phyloP scores from a whole-genome alignment of 2,329 filamentous ascomycete genomes.

The Sarocladium brachiariae region DNA sequence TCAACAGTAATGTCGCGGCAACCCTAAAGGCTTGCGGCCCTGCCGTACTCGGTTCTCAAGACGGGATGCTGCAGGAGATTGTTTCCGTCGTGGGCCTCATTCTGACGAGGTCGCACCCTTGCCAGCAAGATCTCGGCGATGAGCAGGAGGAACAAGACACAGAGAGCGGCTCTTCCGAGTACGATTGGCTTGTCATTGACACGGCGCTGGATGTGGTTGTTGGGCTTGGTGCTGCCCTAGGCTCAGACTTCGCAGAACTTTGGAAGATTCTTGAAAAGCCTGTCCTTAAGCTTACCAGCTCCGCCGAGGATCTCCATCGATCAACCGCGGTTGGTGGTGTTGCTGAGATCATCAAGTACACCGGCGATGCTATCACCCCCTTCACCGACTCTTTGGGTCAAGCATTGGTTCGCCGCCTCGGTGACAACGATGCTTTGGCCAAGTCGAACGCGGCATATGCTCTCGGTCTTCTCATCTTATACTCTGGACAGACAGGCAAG shows the following conservation, averaged over 20 bases:
- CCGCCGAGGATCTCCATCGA: constrained; percentile 79
- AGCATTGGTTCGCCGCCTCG: constrained; percentile 76
- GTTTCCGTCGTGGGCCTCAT: constrained; percentile 70
- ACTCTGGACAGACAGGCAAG: constrained; percentile 63
- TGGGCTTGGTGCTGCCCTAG: constrained; percentile 75
- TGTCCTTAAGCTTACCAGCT: constrained; percentile 79
- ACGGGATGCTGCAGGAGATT: constrained; percentile 63
- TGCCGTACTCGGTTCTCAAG: constrained; percentile 67
- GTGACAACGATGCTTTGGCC: constrained; percentile 83
- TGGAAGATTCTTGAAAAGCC: constrained; percentile 97
- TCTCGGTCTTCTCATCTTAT: constrained; percentile 74
- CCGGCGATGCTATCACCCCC: constrained; percentile 72
- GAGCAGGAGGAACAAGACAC: constrained; percentile 70
- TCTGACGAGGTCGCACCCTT: constrained; percentile 84
- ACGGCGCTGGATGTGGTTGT: constrained; percentile 88
- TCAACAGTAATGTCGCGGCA: constrained; percentile 87
- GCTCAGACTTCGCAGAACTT: constrained; percentile 72
- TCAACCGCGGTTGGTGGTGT: constrained; percentile 87
- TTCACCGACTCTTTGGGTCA: constrained; percentile 73
- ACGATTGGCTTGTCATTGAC: constrained; percentile 95
- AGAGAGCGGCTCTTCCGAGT: constrained; percentile 77
- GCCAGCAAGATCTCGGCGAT: constrained; percentile 82
- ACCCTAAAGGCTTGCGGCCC: constrained; percentile 89
- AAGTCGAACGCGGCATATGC: constrained; percentile 96
- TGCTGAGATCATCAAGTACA: constrained; percentile 82